Conservation (phyloP, 225 moss, liverwort and hornwort species). For the Ulota crispa region DNA sequence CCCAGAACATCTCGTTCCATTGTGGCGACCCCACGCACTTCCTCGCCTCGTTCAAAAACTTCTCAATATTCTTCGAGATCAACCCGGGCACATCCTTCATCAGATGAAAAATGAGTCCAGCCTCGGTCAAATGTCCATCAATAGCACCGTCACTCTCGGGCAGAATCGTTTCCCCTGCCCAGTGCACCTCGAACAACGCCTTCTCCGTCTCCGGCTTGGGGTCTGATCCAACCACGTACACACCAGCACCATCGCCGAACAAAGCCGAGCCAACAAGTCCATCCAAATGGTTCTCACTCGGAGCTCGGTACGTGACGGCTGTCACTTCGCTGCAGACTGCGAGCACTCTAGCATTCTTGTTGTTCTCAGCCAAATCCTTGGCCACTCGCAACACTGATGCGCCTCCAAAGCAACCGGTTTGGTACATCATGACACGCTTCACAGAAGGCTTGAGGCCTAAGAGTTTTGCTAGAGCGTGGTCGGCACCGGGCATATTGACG, state of each 20-base stretch:
- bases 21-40: conserved; percentile 33
- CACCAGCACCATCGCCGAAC: conserved; percentile 46
- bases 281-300: conserved; percentile 45
- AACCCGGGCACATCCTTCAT: conserved; percentile 49
- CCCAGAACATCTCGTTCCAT: conserved; percentile 26
- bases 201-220: conserved; percentile 41
- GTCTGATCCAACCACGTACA: conserved; percentile 43
- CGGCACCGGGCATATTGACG: conserved; percentile 54
- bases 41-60: conserved; percentile 39
- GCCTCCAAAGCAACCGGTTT: conserved; percentile 49
- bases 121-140: conserved; percentile 41
- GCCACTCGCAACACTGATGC: conserved; percentile 49
- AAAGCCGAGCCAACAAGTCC: conserved; percentile 48
- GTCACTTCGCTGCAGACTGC: conserved; percentile 49
- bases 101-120: conserved; percentile 49
- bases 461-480: conserved; percentile 47
- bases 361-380: conserved; percentile 52
- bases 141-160: conserved; percentile 52
- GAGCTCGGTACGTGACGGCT: conserved; percentile 46
- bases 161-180: conserved; percentile 44
- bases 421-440: conserved; percentile 56
- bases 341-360: conserved; percentile 33
- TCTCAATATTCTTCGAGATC: conserved; percentile 54
- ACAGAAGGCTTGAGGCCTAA: conserved; percentile 38
- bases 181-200: conserved; percentile 42